These are phyloP conservation scores for Yamadazyma membranifaciens DNA, from an alignment of 1,139 yeast genomes.

Conservation along the genomic window DNA sequence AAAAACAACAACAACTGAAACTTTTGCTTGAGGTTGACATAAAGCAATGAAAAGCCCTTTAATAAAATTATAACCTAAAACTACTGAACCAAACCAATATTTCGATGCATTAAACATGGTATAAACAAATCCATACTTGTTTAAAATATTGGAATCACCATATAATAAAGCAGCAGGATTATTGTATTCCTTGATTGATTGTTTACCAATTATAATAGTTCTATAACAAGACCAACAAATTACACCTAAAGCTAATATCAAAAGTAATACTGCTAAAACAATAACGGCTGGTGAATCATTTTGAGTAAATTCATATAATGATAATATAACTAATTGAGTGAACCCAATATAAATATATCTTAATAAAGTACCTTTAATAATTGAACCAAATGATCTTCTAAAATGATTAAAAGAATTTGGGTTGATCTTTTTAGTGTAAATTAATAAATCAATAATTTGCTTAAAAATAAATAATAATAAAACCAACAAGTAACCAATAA, in stretches of 20 bases:
- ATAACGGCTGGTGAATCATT: constrained; percentile 75
- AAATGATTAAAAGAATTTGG: constrained; percentile 48
- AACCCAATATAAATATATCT: constrained; percentile 75
- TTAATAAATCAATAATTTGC: constrained; percentile 46
- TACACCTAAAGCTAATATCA: constrained; percentile 52
- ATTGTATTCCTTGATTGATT: constrained; percentile 51
- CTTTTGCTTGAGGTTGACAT: constrained; percentile 68
- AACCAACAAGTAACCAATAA: constrained; percentile 57
- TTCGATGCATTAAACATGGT: constrained; percentile 77
- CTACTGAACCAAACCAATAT: constrained; percentile 72
- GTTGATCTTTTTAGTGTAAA: constrained; percentile 43
- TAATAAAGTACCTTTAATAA: constrained; percentile 66
- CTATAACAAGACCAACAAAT: constrained; percentile 61
- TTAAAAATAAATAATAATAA: constrained; percentile 52
- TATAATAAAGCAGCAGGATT: constrained; percentile 79
- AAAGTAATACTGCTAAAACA: constrained; percentile 63
- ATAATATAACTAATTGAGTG: constrained; percentile 65
- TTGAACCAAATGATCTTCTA: constrained; percentile 50
- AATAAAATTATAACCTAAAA: constrained; percentile 52
- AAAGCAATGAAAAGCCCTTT: constrained; percentile 67
- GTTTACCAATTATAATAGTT: constrained; percentile 54
- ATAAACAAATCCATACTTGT: constrained; percentile 74
- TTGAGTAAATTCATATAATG: constrained; percentile 73
- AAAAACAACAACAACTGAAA: constrained; percentile 65
- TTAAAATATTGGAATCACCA: constrained; percentile 62